Evolutionary conservation across 257 asterid species (phyloP).

Genomic region (Henckelia pumila): DNA sequence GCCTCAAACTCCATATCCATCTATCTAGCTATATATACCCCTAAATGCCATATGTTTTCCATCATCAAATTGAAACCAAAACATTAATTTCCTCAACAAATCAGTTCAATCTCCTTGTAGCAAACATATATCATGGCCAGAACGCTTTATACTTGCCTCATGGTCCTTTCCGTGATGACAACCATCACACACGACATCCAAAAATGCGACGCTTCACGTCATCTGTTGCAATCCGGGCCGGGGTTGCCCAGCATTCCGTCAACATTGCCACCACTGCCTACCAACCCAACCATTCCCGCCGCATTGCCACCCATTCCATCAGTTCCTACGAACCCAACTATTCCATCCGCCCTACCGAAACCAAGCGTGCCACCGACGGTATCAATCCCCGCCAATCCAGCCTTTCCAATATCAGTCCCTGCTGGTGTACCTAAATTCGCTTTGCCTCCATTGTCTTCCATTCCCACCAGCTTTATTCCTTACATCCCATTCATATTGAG

Average conservation of each 20-base stretch:
- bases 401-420: neutral
- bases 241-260: neutral
- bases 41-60: neutral
- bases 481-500: constrained; percentile 22
- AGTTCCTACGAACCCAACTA: constrained; percentile 3
- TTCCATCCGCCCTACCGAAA: too few relatives aligned
- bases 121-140: constrained; percentile 12
- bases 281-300: neutral
- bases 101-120: neutral
- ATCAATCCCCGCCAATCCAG: too few relatives aligned
- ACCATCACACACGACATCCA: neutral
- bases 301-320: too few relatives aligned
- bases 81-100: neutral
- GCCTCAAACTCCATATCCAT: too few relatives aligned
- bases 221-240: constrained; percentile 4
- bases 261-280: too few relatives aligned
- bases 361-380: too few relatives aligned
- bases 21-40: neutral
- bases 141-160: constrained; percentile 1
- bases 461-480: constrained; percentile 29
- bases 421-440: neutral
- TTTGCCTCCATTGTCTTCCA: constrained; percentile 21
- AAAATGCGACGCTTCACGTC: constrained; percentile 3
- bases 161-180: neutral
- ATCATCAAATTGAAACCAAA: neutral